Percentiles rank a stretch among this genome's conserved stretches.
Conservation (phyloP, 305 asterid species). For the Striga hermonthica region DNA sequence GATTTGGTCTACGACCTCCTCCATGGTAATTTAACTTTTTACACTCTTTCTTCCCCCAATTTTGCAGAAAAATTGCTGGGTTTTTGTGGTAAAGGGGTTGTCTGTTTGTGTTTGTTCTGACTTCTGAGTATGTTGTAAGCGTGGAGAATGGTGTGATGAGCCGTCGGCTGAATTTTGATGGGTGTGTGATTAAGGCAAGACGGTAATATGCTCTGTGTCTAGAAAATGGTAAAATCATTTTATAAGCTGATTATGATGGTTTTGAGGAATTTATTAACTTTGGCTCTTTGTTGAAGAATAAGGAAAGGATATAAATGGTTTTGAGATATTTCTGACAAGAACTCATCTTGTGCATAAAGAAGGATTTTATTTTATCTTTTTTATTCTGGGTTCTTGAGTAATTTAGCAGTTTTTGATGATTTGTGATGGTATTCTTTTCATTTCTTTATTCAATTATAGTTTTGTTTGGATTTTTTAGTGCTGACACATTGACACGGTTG, state of each 20-base stretch:
- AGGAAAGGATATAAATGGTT: not conserved
- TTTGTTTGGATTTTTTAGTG: not conserved
- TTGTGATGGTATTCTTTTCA: no score
- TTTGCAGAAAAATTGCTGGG: not conserved
- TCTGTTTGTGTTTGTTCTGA: no score
- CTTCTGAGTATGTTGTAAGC: no score
- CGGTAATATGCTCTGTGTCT: conserved; percentile 1
- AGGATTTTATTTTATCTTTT: no score
- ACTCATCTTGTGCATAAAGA: no score
- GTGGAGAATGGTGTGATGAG: no score
- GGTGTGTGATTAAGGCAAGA: no score
- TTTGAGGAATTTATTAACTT: not conserved
- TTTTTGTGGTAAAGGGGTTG: not conserved
- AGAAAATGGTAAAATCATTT: conserved; percentile 13
- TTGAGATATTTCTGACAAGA: no score
- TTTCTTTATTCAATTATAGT: no score
- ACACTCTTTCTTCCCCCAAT: not conserved
- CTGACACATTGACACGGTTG: conserved; percentile 16
- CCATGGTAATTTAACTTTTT: conserved; percentile 53
- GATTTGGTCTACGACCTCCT: conserved; percentile 71
- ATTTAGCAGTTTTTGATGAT: no score
- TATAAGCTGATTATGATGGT: conserved; percentile 12
- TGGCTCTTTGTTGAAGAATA: not conserved
- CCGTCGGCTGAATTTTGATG: no score
- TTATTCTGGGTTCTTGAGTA: no score